Percentiles rank a stretch among this genome's conserved stretches.
phyloP scores from a whole-genome alignment of 495 filamentous ascomycete species.

The Hyphodiscus hymeniophilus region DNA sequence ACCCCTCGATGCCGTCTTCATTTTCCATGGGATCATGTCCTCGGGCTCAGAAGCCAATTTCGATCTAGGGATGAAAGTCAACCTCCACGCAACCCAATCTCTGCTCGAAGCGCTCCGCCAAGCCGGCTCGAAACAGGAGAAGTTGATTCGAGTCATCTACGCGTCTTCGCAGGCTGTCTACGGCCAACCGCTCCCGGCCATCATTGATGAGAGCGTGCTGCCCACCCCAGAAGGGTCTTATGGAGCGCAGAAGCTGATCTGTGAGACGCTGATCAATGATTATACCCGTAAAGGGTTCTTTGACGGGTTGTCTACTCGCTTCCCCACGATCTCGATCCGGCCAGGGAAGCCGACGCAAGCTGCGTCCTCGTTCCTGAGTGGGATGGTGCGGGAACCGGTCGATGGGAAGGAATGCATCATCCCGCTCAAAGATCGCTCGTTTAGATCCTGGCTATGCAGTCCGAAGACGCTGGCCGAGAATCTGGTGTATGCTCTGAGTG shows the following conservation, averaged over 20 bases:
- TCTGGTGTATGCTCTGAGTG: conserved; percentile 48
- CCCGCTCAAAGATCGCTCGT: conserved; percentile 47
- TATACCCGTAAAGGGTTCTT: conserved; percentile 63
- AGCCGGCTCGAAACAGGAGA: conserved; percentile 26
- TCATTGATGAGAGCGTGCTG: conserved; percentile 47
- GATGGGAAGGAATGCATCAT: conserved; percentile 56
- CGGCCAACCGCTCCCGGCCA: conserved; percentile 43
- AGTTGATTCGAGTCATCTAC: conserved; percentile 38
- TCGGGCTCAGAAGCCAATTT: conserved; percentile 67
- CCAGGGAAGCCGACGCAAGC: conserved; percentile 70
- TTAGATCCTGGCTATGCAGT: conserved; percentile 60
- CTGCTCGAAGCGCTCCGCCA: conserved; percentile 54
- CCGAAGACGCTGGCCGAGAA: conserved; percentile 64
- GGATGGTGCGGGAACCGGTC: conserved; percentile 62
- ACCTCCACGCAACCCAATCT: conserved; percentile 60
- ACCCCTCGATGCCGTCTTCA: conserved; percentile 56
- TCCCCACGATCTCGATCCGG: conserved; percentile 69
- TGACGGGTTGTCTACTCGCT: conserved; percentile 56
- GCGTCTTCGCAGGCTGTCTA: conserved; percentile 53
- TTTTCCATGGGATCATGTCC: conserved; percentile 86
- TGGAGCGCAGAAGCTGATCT: conserved; percentile 71
- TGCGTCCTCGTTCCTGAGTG: conserved; percentile 64
- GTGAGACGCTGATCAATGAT: conserved; percentile 68
- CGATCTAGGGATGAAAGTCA: conserved; percentile 63
- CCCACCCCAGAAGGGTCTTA: conserved; percentile 66